Evolutionary conservation across 176 grass and related monocot genomes (phyloP).

Genomic region (Microstegium vimineum): DNA sequence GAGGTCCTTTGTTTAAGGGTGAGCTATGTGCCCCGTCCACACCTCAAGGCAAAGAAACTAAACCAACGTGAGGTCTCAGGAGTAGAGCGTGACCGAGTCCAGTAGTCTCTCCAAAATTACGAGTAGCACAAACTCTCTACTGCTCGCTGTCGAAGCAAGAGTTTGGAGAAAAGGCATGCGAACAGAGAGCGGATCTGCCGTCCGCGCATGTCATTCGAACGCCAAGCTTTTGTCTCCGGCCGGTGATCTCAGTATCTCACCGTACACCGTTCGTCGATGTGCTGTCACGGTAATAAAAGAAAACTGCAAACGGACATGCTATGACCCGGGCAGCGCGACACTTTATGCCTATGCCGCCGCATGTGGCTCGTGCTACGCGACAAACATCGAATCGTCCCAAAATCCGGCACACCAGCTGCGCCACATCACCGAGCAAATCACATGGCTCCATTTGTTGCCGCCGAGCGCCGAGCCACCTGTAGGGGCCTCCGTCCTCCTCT

Average conservation of each 20-base stretch:
- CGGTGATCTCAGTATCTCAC: not conserved
- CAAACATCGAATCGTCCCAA: conserved; percentile 18
- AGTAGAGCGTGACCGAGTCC: not conserved
- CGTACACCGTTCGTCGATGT: too few relatives aligned
- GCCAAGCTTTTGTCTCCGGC: too few relatives aligned
- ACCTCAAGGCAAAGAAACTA: too few relatives aligned
- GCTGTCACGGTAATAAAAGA: not conserved
- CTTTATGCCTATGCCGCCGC: conserved; percentile 4
- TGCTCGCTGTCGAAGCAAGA: not conserved
- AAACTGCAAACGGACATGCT: conserved; percentile 13
- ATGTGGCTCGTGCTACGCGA: conserved; percentile 25
- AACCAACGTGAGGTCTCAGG: too few relatives aligned
- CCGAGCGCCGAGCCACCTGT: not conserved
- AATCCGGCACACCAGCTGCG: not conserved
- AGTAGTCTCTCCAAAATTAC: not conserved
- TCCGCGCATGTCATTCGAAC: not conserved
- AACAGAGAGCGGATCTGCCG: not conserved
- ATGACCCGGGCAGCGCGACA: conserved; percentile 8
- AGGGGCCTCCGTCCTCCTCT: not conserved
- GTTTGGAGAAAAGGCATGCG: not conserved
- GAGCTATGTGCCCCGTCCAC: not conserved
- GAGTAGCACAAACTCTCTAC: not conserved
- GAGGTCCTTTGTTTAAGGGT: too few relatives aligned
- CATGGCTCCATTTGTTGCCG: conserved; percentile 35
- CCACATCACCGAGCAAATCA: conserved; percentile 32